These are phyloP conservation scores for Hirsutella minnesotensis DNA, from an alignment of 2,329 filamentous ascomycete species.

Conservation along the genomic window DNA sequence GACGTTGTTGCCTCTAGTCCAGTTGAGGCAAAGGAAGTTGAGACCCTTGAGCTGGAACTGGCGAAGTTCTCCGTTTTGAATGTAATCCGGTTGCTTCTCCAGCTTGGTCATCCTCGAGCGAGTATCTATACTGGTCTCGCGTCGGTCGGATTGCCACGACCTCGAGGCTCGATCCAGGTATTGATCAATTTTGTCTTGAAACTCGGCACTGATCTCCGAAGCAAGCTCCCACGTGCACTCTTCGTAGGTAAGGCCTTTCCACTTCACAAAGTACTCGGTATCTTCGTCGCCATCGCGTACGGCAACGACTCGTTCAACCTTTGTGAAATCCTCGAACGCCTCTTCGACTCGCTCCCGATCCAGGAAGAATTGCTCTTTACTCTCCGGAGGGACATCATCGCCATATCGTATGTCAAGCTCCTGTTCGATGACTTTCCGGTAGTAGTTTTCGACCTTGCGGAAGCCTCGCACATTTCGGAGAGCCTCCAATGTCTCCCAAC, in stretches of 20 bases:
- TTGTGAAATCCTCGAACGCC: slow-evolving; percentile 77
- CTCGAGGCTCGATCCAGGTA: slow-evolving; percentile 76
- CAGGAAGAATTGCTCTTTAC: slow-evolving; percentile 88
- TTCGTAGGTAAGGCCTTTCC: slow-evolving; percentile 90
- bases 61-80: slow-evolving; percentile 73
- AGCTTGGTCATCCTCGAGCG: slow-evolving; percentile 63
- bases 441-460: slow-evolving; percentile 91
- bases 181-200: slow-evolving; percentile 83
- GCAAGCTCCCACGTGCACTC: slow-evolving; percentile 88
- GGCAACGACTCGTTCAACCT: slow-evolving; percentile 87
- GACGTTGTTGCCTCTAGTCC: slow-evolving; percentile 88
- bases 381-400: slow-evolving; percentile 68
- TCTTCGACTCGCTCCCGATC: slow-evolving; percentile 86
- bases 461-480: slow-evolving; percentile 71
- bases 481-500: slow-evolving; percentile 74
- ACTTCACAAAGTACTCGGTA: slow-evolving; percentile 89
- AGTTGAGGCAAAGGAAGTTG: slow-evolving; percentile 93
- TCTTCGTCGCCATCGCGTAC: slow-evolving; percentile 68
- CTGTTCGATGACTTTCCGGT: slow-evolving; percentile 66
- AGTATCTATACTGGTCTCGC: slow-evolving; percentile 64
- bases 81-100: slow-evolving; percentile 73
- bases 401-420: slow-evolving; percentile 70
- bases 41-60: slow-evolving; percentile 89
- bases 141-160: slow-evolving; percentile 67
- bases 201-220: slow-evolving; percentile 61